Conservation (phyloP, 2,329 filamentous ascomycete species). For the Fusarium bulbicola region DNA sequence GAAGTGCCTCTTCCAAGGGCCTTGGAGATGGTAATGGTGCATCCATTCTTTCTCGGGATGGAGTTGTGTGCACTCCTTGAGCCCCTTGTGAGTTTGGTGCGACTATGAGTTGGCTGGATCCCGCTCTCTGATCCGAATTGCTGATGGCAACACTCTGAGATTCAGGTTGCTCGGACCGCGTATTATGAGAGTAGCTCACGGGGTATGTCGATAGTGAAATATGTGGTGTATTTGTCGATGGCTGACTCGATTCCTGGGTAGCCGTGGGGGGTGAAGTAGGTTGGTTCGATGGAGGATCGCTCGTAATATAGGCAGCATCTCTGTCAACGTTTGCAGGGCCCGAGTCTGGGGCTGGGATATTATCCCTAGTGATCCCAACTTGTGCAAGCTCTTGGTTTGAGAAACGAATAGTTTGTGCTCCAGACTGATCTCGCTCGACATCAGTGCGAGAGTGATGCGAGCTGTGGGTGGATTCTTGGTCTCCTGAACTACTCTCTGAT, state of each 20-base stretch:
- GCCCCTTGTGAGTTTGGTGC: constrained; percentile 3
- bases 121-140: not conserved
- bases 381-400: constrained; percentile 28
- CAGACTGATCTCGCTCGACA: constrained; percentile 6
- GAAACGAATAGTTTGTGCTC: constrained; percentile 17
- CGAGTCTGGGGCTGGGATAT: not conserved
- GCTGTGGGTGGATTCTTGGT: constrained; percentile 36
- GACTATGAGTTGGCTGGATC: not conserved
- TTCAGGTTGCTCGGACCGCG: not conserved
- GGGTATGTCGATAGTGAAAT: too few relatives aligned
- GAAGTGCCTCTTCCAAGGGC: constrained; percentile 23
- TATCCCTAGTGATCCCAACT: not conserved
- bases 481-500: constrained; percentile 38
- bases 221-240: not conserved
- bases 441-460: constrained; percentile 3
- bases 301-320: constrained; percentile 1
- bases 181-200: not conserved
- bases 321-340: not conserved
- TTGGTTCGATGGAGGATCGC: not conserved
- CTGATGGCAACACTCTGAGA: not conserved
- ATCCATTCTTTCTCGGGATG: constrained; percentile 43
- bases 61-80: constrained; percentile 27
- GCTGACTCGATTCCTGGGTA: constrained; percentile 5
- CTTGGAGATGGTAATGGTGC: constrained; percentile 38
- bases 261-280: not conserved